Evolutionary conservation across 805 yeast species (phyloP), one percentile per base, ranked within the genome.

Genomic region (Candida cerambycidarum): DNA sequence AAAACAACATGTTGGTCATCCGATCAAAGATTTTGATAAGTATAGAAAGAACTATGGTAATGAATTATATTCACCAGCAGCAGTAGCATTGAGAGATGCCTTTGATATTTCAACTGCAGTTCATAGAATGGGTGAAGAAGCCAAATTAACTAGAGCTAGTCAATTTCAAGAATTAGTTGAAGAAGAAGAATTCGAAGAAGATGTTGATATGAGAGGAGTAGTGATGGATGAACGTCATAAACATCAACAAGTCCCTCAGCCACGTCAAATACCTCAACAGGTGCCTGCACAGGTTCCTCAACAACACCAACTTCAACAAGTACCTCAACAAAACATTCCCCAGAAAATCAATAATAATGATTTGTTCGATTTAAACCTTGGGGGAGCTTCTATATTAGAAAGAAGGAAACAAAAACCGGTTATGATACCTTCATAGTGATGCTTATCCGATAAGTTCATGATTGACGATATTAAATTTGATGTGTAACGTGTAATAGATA

Each of bases 51-150:
- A 56, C 44, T 36, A 36, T 25, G 47, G 50, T 44, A 48, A 49
- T 27, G 55, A 56, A 41, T 42, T 75, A 44, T 80, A 78, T 55
- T 78, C 84, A 2, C 89, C 89, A 4, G 89, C 87, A 2, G 89
- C 89, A 1, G 84, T 82, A 38, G 88, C 89, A 0, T 74, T 88
- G 63, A 80, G 87, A 51, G 96, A 88, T 54, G 95, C 90, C 10
- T 88, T 88, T 61, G 95, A 88, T 55, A 80, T 88, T 7, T 82
- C 89, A 21, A 84, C 88, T 39, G 95, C 95, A 5, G 89, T 88
- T 13, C 92, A 87, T 57, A 80, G 96, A 54, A 75, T 77, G 67
- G 89, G 84, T 39, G 86, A 82, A 57, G 90, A 84, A 52, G 70
- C 73, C 7, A 72, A 76, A 6, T 56, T 67, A 36, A 50, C 61